These are phyloP conservation scores for Dipodascus geniculatus DNA, from an alignment of 805 yeast species.

Conservation along the genomic window DNA sequence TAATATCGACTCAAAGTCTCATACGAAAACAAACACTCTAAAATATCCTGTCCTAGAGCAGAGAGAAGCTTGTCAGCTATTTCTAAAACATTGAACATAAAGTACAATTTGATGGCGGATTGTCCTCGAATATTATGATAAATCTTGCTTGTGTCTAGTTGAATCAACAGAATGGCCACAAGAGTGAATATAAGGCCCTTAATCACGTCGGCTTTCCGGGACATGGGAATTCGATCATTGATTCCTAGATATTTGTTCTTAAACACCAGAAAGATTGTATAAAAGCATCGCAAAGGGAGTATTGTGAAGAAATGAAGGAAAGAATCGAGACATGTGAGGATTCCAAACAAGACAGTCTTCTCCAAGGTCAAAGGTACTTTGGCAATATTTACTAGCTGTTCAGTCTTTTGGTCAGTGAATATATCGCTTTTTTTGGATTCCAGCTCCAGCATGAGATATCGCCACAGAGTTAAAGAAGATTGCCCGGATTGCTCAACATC, in stretches of 20 bases:
- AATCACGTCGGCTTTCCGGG: constrained; percentile 21
- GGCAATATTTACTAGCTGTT: constrained; percentile 48
- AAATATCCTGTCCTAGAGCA: constrained; percentile 75
- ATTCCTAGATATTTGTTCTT: not conserved
- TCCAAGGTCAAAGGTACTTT: constrained; percentile 57
- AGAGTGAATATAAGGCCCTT: constrained; percentile 31
- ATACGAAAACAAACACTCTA: constrained; percentile 31
- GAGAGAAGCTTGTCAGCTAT: constrained; percentile 74
- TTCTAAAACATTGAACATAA: constrained; percentile 65
- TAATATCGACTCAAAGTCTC: constrained; percentile 15
- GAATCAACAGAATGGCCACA: constrained; percentile 33
- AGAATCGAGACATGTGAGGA: constrained; percentile 57
- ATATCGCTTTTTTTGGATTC: constrained; percentile 5
- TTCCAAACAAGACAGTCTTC: constrained; percentile 57
- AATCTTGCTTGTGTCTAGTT: constrained; percentile 65
- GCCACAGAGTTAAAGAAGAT: constrained; percentile 19
- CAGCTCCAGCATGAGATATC: constrained; percentile 35
- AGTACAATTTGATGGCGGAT: constrained; percentile 82
- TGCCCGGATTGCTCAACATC: not conserved
- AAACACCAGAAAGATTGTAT: not conserved
- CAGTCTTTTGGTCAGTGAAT: constrained; percentile 26
- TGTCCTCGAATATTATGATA: constrained; percentile 87
- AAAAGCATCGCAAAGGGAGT: constrained; percentile 38
- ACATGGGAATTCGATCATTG: constrained; percentile 3
- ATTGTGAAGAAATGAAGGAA: constrained; percentile 61